These are phyloP conservation scores for Mortierella sp. DNA, from an alignment of 371 early-diverging fungal genomes.

Conservation along the genomic window DNA sequence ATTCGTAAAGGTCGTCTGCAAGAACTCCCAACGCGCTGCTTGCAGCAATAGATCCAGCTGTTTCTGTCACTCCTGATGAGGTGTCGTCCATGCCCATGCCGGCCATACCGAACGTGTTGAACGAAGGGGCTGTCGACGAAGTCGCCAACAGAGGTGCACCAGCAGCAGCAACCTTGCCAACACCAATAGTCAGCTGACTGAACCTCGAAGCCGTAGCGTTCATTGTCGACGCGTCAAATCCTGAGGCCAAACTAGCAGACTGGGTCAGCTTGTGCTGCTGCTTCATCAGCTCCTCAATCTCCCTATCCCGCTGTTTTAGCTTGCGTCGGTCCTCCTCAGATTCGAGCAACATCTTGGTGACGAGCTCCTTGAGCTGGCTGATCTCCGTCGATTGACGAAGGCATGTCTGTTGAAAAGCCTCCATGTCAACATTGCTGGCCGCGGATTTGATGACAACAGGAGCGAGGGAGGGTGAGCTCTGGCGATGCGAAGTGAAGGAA, in stretches of 20 bases:
- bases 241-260: conserved; percentile 12
- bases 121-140: conserved; percentile 19
- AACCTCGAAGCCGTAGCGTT: not conserved
- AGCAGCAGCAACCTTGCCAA: not conserved
- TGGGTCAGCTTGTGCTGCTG: conserved; percentile 21
- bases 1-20: conserved; percentile 22
- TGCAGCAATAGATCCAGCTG: not conserved
- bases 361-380: conserved; percentile 39
- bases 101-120: conserved; percentile 14
- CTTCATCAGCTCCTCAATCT: conserved; percentile 46
- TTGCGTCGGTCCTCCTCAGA: conserved; percentile 45
- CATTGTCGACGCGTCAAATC: conserved; percentile 9
- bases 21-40: not conserved
- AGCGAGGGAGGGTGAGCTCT: not conserved
- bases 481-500: not conserved
- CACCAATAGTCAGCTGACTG: not conserved
- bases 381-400: conserved; percentile 44
- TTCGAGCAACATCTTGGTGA: conserved; percentile 37
- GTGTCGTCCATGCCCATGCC: conserved; percentile 17
- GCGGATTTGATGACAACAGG: not conserved
- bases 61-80: not conserved
- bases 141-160: conserved; percentile 7
- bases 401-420: conserved; percentile 35
- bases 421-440: conserved; percentile 13
- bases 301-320: conserved; percentile 40